Evolutionary conservation across 805 yeast genomes (phyloP), one percentile per base, ranked within the genome.

Genomic region (Wickerhamomyces chambardii): DNA sequence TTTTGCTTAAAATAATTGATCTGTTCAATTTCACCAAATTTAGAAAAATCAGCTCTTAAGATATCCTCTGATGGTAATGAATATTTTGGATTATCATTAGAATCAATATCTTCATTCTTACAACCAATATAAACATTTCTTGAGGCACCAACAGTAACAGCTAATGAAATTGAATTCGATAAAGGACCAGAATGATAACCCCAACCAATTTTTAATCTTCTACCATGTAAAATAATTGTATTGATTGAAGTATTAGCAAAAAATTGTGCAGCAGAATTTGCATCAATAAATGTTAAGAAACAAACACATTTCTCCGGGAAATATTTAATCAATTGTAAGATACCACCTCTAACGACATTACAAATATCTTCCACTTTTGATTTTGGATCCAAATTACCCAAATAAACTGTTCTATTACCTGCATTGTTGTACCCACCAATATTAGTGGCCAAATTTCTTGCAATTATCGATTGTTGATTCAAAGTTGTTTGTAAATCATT

Each of bases 381-480:
- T 33, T 69, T 65, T 8, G 78, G 72, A 41, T 78, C 80, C 33
- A 83, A 60, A 43, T 77, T 78, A 5, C 84, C 84, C 30, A 83
- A 60, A 48, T 75, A 82, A 15, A 83, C 71, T 2, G 89, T 76
- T 51, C 94, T 63, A 50, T 82, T 83, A 1, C 72, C 75, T 27
- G 84, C 68, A 54, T 90, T 89, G 34, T 75, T 75, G 21, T 84
- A 78, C 8, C 96, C 95, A 7, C 95, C 96, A 3, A 92, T 89
- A 35, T 83, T 74, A 1, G 90, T 78, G 1, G 95, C 95, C 43
- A 87, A 84, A 29, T 89, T 84, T 15, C 94, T 89, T 4, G 96
- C 95, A 1, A 95, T 94, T 28, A 90, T 87, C 11, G 90, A 75
- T 59, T 86, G 95, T 58, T 84, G 90, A 17, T 86, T 84, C 35